Conservation (phyloP, 2,329 filamentous ascomycete genomes). For the Fusarium kyushuense region DNA sequence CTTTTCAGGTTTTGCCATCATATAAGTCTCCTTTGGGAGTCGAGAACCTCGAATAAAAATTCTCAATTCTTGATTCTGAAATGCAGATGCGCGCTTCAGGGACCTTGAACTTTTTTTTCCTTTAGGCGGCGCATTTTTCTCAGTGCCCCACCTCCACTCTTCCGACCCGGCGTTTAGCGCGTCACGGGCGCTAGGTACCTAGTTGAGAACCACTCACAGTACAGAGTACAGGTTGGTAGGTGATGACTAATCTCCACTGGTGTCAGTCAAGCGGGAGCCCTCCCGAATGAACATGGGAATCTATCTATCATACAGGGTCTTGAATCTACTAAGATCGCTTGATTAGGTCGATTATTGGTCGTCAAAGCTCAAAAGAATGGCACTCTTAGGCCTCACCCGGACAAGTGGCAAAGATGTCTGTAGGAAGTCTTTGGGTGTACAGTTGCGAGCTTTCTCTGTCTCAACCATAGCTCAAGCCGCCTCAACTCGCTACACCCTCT, state of each 20-base stretch:
- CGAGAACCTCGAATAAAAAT: constrained; percentile 39
- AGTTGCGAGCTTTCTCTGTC: constrained; percentile 42
- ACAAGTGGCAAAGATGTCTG: constrained; percentile 20
- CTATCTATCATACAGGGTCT: constrained; percentile 14
- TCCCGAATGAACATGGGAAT: constrained; percentile 16
- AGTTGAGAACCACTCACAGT: not conserved
- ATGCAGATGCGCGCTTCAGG: constrained; percentile 21
- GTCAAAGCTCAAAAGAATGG: constrained; percentile 28
- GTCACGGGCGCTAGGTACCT: constrained; percentile 21
- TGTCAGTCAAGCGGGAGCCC: constrained; percentile 13
- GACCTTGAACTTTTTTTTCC: constrained; percentile 45
- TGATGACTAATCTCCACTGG: constrained; percentile 18
- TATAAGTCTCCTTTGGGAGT: constrained; percentile 13
- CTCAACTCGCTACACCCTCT: constrained; percentile 61
- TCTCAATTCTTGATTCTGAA: constrained; percentile 26
- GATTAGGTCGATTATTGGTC: not conserved
- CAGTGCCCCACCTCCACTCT: constrained; percentile 31
- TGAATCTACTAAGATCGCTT: constrained; percentile 4
- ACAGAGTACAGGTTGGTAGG: too few relatives aligned
- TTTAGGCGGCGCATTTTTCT: constrained; percentile 34
- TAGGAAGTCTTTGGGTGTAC: constrained; percentile 18
- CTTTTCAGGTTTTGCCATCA: constrained; percentile 55
- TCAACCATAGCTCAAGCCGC: constrained; percentile 52
- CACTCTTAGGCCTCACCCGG: constrained; percentile 23
- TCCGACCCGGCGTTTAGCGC: constrained; percentile 42